Conservation (phyloP, 768 basidiomycete species). For the Macrolepiota albuminosa region DNA sequence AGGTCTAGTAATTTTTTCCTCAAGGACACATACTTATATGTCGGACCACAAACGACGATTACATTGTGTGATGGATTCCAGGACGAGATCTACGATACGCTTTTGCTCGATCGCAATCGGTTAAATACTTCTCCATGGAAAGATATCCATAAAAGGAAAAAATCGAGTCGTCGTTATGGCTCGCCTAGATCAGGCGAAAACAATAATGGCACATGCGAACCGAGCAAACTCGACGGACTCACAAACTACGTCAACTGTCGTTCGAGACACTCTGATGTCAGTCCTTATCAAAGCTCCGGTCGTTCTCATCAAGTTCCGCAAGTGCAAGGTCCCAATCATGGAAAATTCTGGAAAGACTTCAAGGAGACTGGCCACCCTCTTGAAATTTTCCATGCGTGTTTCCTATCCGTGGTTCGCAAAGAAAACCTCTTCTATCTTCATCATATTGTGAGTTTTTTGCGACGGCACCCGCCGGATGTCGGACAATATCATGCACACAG, state of each 20-base stretch:
- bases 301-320: background rate
- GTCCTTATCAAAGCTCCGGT: background rate
- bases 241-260: background rate
- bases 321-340: background rate
- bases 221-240: background rate
- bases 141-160: background rate
- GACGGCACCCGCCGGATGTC: background rate
- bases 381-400: background rate
- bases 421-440: background rate
- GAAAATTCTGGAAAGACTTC: background rate
- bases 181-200: background rate
- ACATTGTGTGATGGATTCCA: conserved; percentile 11
- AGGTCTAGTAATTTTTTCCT: conserved; percentile 3
- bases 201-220: background rate
- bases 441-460: background rate
- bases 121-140: background rate
- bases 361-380: background rate
- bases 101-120: conserved; percentile 18
- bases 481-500: background rate
- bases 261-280: background rate
- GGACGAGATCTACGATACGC: conserved; percentile 12
- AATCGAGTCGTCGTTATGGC: background rate
- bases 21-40: conserved; percentile 10
- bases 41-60: conserved; percentile 11
- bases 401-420: background rate